A percentile compares a stretch with the other conserved stretches of the same genome.
These are phyloP conservation scores for Penicillium decumbens DNA, from an alignment of 2,329 filamentous ascomycete genomes.

Conservation along the genomic window DNA sequence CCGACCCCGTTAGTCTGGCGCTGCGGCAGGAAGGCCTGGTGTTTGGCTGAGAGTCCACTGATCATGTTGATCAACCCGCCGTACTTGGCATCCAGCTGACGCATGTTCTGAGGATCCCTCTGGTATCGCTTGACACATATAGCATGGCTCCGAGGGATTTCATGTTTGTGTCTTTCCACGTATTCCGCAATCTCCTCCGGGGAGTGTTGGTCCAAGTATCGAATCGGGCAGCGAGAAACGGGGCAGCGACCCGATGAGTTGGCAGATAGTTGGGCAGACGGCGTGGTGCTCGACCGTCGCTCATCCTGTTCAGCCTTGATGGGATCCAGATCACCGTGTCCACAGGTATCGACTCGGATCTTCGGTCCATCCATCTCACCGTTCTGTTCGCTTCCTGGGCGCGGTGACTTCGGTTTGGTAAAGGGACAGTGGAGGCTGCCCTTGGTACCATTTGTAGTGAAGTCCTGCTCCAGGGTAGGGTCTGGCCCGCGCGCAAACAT, in stretches of 20 bases:
- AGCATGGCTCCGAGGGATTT: constrained; percentile 88
- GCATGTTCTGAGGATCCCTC: constrained; percentile 76
- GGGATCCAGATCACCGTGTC: constrained; percentile 57
- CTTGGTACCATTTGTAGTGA: constrained; percentile 78
- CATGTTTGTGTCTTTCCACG: constrained; percentile 91
- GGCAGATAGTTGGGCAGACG: constrained; percentile 32
- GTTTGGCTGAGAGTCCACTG: constrained; percentile 77
- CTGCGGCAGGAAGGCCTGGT: constrained; percentile 76
- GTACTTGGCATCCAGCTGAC: constrained; percentile 89
- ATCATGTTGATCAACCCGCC: constrained; percentile 92
- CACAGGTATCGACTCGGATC: constrained; percentile 40
- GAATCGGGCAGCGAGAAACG: constrained; percentile 75
- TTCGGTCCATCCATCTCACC: constrained; percentile 40
- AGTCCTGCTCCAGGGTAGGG: constrained; percentile 76
- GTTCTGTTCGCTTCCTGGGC: constrained; percentile 33
- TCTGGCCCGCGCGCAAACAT: constrained; percentile 48
- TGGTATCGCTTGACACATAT: constrained; percentile 88
- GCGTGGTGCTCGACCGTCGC: constrained; percentile 42
- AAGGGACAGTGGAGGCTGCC: constrained; percentile 80
- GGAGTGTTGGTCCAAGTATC: constrained; percentile 85
- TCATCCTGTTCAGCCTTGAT: constrained; percentile 48
- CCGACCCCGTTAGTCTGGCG: constrained; percentile 27
- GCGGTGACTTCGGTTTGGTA: constrained; percentile 49
- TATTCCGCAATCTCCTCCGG: constrained; percentile 91
- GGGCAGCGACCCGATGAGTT: constrained; percentile 60